Percentiles rank a stretch among this genome's conserved stretches.
Conservation (phyloP, 495 filamentous ascomycete species). For the Neurospora intermedia region DNA sequence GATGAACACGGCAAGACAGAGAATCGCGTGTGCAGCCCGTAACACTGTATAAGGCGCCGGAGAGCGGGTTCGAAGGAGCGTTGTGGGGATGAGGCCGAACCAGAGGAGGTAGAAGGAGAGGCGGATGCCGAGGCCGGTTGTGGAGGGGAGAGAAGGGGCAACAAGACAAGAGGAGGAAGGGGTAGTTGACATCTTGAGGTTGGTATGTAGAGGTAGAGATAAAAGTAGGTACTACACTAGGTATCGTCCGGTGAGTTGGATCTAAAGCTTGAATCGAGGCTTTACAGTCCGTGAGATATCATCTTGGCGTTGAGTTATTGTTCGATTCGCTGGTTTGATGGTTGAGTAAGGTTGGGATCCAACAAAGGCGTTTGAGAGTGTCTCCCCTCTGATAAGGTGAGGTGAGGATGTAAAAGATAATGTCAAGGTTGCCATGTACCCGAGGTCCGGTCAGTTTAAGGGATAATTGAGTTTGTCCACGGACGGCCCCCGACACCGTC, state of each 20-base stretch:
- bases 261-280: neutral
- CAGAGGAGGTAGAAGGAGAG: constrained; percentile 27
- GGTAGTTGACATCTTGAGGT: neutral
- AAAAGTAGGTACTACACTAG: neutral
- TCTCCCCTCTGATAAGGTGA: neutral
- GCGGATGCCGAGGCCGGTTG: constrained; percentile 25
- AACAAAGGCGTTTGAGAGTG: neutral
- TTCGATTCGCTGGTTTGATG: neutral
- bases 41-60: constrained; percentile 4
- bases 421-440: neutral
- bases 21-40: constrained; percentile 7
- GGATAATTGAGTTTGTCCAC: neutral
- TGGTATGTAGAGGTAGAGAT: neutral
- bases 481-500: neutral
- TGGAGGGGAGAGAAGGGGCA: neutral
- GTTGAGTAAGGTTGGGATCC: neutral
- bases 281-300: neutral
- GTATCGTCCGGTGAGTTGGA: neutral
- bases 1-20: constrained; percentile 15
- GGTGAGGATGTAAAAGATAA: neutral
- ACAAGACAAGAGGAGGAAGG: neutral
- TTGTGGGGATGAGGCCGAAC: constrained; percentile 10
- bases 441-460: neutral
- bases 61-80: neutral
- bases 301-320: neutral